Evolutionary conservation across 306 rosid genomes (phyloP).

Genomic region (Cicer judaicum): DNA sequence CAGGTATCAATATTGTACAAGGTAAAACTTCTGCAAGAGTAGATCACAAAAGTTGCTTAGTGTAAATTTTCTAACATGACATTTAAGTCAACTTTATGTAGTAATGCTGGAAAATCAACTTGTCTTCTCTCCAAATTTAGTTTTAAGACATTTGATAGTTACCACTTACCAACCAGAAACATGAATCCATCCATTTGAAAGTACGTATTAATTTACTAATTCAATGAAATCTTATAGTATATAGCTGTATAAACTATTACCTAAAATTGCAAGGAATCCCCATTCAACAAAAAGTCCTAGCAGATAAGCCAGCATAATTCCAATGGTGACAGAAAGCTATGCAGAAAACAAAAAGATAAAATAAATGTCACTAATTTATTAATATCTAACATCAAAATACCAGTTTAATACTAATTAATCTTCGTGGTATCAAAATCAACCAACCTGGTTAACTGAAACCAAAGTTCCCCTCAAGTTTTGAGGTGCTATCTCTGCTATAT

Average conservation of each 20-base stretch:
- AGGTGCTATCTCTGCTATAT: constrained; percentile 95
- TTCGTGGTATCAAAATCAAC: constrained; percentile 41
- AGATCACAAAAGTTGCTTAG: constrained; percentile 36
- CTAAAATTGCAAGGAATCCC: constrained; percentile 94
- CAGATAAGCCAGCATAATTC: constrained; percentile 91
- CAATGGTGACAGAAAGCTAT: constrained; percentile 91
- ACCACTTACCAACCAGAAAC: constrained; percentile 23
- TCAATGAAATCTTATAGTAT: constrained; percentile 26
- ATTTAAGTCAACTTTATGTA: constrained; percentile 4
- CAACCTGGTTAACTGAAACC: constrained; percentile 89
- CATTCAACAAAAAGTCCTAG: constrained; percentile 90
- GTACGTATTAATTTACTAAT: constrained; percentile 12
- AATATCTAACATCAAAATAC: constrained; percentile 6
- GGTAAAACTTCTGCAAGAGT: constrained; percentile 77
- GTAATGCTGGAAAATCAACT: constrained; percentile 12
- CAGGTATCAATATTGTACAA: constrained; percentile 87
- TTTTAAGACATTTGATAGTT: constrained; percentile 23
- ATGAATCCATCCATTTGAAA: constrained; percentile 17
- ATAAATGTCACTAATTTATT: constrained; percentile 25
- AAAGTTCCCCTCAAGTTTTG: constrained; percentile 85
- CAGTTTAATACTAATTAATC: background rate
- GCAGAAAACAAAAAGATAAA: constrained; percentile 29
- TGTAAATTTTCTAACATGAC: constrained; percentile 6
- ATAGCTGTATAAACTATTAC: constrained; percentile 58
- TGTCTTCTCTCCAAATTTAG: constrained; percentile 5